Conservation (phyloP, 441 rosid genomes). For the Cnidoscolus chayamansa region DNA sequence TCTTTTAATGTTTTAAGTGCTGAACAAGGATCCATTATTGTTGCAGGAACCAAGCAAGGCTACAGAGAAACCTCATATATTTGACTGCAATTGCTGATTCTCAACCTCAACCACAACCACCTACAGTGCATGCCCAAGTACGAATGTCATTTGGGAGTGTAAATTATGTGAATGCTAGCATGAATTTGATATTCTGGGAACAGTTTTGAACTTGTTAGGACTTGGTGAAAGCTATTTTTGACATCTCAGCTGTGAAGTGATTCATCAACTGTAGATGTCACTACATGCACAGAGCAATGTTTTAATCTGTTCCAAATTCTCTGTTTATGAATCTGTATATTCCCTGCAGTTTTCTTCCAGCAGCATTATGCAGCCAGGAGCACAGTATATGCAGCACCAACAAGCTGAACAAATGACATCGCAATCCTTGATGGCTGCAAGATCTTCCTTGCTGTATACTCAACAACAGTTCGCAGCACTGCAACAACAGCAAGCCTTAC, state of each 20-base stretch:
- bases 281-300: background rate
- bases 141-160: background rate
- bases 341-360: conserved; percentile 56
- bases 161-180: background rate
- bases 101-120: conserved; percentile 97
- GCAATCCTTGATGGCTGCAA: conserved; percentile 86
- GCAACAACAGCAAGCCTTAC: conserved; percentile 77
- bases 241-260: background rate
- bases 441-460: conserved; percentile 80
- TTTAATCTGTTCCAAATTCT: conserved; percentile 1
- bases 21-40: conserved; percentile 16
- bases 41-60: conserved; percentile 89
- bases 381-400: conserved; percentile 83
- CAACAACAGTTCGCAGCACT: conserved; percentile 77
- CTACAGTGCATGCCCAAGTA: conserved; percentile 81
- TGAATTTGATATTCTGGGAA: background rate
- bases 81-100: conserved; percentile 96
- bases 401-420: conserved; percentile 86
- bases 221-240: background rate
- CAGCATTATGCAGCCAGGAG: conserved; percentile 71
- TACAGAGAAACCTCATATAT: conserved; percentile 94
- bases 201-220: background rate
- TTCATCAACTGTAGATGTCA: background rate
- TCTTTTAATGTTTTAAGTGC: conserved; percentile 4
- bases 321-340: conserved; percentile 8